These are phyloP conservation scores for Sabuloglossum arenarium DNA, from an alignment of 495 filamentous ascomycete species.

Conservation along the genomic window DNA sequence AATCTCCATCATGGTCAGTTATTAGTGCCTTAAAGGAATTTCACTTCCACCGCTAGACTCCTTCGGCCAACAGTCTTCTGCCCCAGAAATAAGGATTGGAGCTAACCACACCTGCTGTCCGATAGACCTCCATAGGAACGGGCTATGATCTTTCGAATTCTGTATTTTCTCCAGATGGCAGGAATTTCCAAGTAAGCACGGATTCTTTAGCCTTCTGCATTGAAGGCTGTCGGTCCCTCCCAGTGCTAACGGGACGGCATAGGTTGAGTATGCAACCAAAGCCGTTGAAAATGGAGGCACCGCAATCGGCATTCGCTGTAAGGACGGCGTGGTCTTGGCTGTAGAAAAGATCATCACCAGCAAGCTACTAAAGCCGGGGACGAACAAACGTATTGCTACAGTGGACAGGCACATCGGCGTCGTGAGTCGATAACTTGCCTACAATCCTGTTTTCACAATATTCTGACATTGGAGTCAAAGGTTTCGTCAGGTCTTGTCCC, in stretches of 20 bases:
- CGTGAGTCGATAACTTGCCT: conserved; percentile 30
- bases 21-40: neutral
- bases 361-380: conserved; percentile 79
- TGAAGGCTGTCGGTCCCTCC: conserved; percentile 1
- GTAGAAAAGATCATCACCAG: conserved; percentile 91
- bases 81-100: neutral
- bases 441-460: neutral
- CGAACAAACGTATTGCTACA: conserved; percentile 91
- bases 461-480: conserved; percentile 21
- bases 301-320: conserved; percentile 87
- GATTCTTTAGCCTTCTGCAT: neutral
- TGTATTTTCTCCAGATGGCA: conserved; percentile 94
- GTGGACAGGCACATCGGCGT: conserved; percentile 86
- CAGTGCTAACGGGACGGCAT: neutral
- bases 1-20: neutral
- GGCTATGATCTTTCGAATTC: conserved; percentile 99
- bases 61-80: neutral
- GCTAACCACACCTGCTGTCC: neutral
- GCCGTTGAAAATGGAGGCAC: conserved; percentile 97
- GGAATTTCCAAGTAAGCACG: conserved; percentile 66
- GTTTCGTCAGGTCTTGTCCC: conserved; percentile 85
- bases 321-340: conserved; percentile 88
- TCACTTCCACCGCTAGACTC: neutral
- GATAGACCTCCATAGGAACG: conserved; percentile 94
- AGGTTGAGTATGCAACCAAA: conserved; percentile 92